Base-by-base conservation (phyloP, 2,329 filamentous ascomycete species). In the Neopestalotiopsis clavispora region DNA sequence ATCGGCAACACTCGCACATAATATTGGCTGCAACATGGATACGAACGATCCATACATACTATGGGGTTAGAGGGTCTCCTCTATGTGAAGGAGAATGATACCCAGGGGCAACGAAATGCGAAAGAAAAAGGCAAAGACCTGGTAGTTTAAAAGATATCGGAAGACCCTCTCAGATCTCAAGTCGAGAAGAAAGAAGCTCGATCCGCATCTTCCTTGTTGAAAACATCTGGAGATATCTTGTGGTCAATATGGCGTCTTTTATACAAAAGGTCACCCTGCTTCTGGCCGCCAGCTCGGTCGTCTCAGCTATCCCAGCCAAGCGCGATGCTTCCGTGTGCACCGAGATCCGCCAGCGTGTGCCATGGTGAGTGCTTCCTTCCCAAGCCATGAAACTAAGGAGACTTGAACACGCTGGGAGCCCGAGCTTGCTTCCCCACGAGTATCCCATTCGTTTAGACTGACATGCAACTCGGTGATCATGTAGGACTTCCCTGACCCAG, bases 291-390 rank as follows among this genome's bases (percentile, higher is more conserved):
- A 66, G 23, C 63, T 40, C 63, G 13, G n/a, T 14, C 28, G 63
- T 40, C 1, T 66, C 63, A 5, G 63, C 63, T 10, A 9, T 30
- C 23, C 63, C 63, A 6, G 49, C 45, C 30, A 66, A n/a, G 49
- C 34, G 63, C 30, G 42, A 66, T 28, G 42, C 63, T 9, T 57
- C 45, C 17, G 23, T 57, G 1, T 66, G 63, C 32, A 66, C 49
- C 4, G 63, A 66, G n/a, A 57, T 66, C 20, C 42, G 63, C 20
- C 42, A 56, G 30, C 63, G 49, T 10, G 63, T 66, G 14, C 63
- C 63, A 23, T 66, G 63, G 63, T 66, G 14, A 56, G 63, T 38
- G 13, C n/a, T n/a, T 12, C 6, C 17, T 17, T 12, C 45, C 45
- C 17, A 52, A 52, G 4, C 45, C 17, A 14, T 23, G 45, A 17